phyloP scores from a whole-genome alignment of 371 early-diverging fungal species.

The Astathelohania contejeani region DNA sequence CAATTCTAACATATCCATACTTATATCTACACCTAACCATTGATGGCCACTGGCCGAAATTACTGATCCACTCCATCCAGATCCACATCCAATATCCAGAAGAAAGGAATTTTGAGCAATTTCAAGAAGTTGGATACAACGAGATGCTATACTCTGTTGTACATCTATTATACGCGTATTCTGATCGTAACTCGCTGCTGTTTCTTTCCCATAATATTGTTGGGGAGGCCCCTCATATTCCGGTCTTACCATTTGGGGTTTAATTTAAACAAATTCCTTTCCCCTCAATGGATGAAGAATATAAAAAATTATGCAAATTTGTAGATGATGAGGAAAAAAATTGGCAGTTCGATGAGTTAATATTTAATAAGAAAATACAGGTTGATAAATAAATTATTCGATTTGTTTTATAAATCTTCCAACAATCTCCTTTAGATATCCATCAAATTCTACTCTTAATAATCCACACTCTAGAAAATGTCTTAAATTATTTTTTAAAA shows the following conservation, averaged over 20 bases:
- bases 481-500: too few species aligned
- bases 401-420: too few species aligned
- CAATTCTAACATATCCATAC: slow-evolving; percentile 64
- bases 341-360: too few species aligned
- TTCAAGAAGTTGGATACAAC: slow-evolving; percentile 45
- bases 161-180: slow-evolving; percentile 45
- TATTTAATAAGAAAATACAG: too few species aligned
- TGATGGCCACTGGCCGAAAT: slow-evolving; percentile 72
- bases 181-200: slow-evolving; percentile 41
- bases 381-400: too few species aligned
- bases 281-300: too few species aligned
- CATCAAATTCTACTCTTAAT: too few species aligned
- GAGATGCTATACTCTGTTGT: slow-evolving; percentile 44
- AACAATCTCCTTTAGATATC: too few species aligned
- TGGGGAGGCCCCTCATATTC: slow-evolving; percentile 39
- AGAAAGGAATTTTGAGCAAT: slow-evolving; percentile 24
- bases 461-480: too few species aligned
- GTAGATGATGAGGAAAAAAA: too few species aligned
- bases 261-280: too few species aligned
- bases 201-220: slow-evolving; percentile 44
- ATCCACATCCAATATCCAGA: slow-evolving; percentile 90
- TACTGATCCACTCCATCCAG: slow-evolving; percentile 78
- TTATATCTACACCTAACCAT: slow-evolving; percentile 91
- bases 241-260: slow-evolving; percentile 39
- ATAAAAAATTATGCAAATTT: too few species aligned